Evolutionary conservation across 2,329 filamentous ascomycete species (phyloP).

Genomic region (Diplocarpon mali): DNA sequence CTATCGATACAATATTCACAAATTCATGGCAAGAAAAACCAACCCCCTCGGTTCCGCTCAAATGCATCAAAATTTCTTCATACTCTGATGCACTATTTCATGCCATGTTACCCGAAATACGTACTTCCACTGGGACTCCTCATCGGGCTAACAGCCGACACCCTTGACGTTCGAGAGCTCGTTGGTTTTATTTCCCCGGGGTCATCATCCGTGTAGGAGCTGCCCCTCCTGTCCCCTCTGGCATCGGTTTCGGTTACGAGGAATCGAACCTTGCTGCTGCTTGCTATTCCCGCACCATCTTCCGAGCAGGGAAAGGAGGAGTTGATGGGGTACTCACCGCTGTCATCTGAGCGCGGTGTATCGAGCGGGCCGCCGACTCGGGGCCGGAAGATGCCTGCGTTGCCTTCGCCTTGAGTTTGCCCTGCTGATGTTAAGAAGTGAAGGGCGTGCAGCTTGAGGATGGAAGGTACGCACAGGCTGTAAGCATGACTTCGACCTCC

Average conservation of each 20-base stretch:
- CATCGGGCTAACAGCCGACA: constrained; percentile 7
- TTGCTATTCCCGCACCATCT: neutral
- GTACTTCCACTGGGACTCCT: neutral
- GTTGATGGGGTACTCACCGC: constrained; percentile 4
- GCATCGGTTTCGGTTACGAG: constrained; percentile 10
- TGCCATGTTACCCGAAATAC: no score
- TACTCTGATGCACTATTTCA: no score
- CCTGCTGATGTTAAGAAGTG: no score
- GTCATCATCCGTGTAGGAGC: constrained; percentile 12
- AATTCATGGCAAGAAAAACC: no score
- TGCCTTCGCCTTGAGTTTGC: constrained; percentile 27
- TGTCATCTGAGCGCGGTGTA: constrained; percentile 13
- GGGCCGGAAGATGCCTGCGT: constrained; percentile 20
- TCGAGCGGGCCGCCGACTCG: constrained; percentile 3
- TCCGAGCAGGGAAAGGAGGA: no score
- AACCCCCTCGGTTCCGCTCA: no score
- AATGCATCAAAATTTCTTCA: no score
- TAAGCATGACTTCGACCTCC: constrained; percentile 46
- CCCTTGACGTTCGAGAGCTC: constrained; percentile 1
- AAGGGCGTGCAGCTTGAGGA: no score
- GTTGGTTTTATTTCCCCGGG: constrained; percentile 8
- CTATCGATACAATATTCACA: no score
- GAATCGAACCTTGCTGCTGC: constrained; percentile 12
- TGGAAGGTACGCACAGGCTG: constrained; percentile 34
- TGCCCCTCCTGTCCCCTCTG: neutral